phyloP scores from a whole-genome alignment of 2,329 filamentous ascomycete genomes.

The Xylariaceae sp. region DNA sequence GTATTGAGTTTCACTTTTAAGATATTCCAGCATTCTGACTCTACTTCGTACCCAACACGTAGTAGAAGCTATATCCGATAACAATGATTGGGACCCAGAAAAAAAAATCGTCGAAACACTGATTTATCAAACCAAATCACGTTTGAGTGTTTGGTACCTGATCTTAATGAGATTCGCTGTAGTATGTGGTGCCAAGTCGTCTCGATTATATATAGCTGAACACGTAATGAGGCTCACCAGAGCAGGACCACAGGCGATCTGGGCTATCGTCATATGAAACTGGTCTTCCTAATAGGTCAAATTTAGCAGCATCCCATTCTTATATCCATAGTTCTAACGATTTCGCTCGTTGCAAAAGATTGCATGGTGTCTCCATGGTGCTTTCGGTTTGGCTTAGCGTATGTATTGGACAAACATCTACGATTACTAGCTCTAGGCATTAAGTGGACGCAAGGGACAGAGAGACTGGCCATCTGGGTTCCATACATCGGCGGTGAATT shows the following conservation, averaged over 20 bases:
- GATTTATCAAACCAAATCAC: not conserved
- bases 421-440: not conserved
- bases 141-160: not conserved
- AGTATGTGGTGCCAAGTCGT: not conserved
- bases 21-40: too few relatives aligned
- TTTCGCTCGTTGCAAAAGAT: not conserved
- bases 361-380: too few relatives aligned
- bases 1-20: too few relatives aligned
- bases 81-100: not conserved
- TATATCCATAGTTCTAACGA: not conserved
- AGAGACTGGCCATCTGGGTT: not conserved
- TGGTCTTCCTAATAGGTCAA: not conserved
- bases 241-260: not conserved
- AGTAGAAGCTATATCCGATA: not conserved
- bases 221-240: not conserved
- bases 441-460: not conserved
- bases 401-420: not conserved
- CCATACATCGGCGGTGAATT: not conserved
- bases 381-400: not conserved
- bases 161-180: not conserved
- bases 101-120: not conserved
- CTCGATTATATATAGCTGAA: not conserved
- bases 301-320: not conserved
- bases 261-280: too few relatives aligned
- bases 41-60: too few relatives aligned